Percentiles rank a stretch among this genome's conserved stretches.
These are phyloP conservation scores for Jacaranda copaia DNA, from an alignment of 257 asterid genomes.

Conservation along the genomic window DNA sequence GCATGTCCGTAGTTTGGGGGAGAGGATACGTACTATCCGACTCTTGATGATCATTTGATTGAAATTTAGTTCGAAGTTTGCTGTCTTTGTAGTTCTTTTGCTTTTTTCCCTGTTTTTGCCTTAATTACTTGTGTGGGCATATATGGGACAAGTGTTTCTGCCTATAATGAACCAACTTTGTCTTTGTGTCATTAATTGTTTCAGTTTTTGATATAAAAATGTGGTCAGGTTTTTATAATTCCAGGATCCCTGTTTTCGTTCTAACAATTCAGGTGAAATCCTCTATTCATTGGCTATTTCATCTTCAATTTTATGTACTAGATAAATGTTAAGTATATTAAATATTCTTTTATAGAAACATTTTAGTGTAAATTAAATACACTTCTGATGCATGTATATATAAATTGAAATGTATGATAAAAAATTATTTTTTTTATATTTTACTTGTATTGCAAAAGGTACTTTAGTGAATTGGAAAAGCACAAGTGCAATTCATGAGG, in stretches of 20 bases:
- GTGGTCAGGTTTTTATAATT: not conserved
- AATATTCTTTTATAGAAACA: too few relatives aligned
- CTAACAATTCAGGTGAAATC: not conserved
- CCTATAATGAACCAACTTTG: not conserved
- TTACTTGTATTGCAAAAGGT: not conserved
- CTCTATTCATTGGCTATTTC: not conserved
- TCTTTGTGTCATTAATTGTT: not conserved
- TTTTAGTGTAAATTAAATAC: too few relatives aligned
- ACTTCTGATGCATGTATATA: too few relatives aligned
- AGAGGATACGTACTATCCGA: not conserved
- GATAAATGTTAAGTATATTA: too few relatives aligned
- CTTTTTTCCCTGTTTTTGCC: not conserved
- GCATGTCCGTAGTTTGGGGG: not conserved
- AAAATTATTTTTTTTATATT: too few relatives aligned
- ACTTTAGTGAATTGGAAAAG: not conserved
- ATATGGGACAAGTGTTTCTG: not conserved
- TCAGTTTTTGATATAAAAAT: too few relatives aligned
- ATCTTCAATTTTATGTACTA: too few relatives aligned
- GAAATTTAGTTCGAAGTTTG: not conserved
- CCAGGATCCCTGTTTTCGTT: not conserved
- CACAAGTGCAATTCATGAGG: not conserved
- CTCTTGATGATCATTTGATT: slow-evolving; percentile 22
- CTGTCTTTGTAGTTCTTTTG: not conserved
- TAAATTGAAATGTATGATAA: too few relatives aligned
- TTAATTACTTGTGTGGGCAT: not conserved